phyloP scores from a whole-genome alignment of 176 grass and related monocot species.

The Olyra latifolia region DNA sequence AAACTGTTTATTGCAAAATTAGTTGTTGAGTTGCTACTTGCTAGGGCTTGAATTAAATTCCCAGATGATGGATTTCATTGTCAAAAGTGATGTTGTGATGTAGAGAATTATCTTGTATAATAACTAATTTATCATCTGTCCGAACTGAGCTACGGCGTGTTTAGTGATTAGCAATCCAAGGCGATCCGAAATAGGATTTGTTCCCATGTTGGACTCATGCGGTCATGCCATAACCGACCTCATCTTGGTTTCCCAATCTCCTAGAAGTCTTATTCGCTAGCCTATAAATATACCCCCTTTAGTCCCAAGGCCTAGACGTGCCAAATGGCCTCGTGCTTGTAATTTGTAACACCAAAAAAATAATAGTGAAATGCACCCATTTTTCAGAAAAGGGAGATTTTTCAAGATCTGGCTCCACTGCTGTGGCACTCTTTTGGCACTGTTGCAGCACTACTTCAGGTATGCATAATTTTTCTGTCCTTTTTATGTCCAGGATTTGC shows the following conservation, averaged over 20 bases:
- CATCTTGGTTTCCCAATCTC: too few relatives aligned
- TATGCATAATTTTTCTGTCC: slow-evolving; percentile 23
- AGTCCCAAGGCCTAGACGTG: too few relatives aligned
- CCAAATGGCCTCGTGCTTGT: too few relatives aligned
- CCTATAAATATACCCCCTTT: too few relatives aligned
- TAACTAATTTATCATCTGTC: not conserved
- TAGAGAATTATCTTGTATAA: not conserved
- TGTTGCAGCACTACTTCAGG: slow-evolving; percentile 88
- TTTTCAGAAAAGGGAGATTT: slow-evolving; percentile 76
- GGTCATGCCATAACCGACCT: too few relatives aligned
- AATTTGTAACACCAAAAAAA: not conserved
- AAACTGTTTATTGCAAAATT: not conserved
- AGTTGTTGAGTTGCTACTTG: not conserved
- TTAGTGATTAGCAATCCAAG: not conserved
- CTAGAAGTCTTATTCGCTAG: too few relatives aligned
- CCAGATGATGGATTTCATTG: not conserved
- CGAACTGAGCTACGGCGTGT: not conserved
- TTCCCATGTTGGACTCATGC: too few relatives aligned
- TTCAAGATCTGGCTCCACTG: slow-evolving; percentile 90
- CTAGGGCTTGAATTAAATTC: not conserved
- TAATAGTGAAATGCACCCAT: not conserved
- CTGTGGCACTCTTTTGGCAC: slow-evolving; percentile 96
- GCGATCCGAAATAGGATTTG: not conserved
- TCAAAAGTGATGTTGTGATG: not conserved
- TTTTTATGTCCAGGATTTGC: not conserved